phyloP scores from a whole-genome alignment of 2,329 filamentous ascomycete species.

The Ramichloridium luteum region DNA sequence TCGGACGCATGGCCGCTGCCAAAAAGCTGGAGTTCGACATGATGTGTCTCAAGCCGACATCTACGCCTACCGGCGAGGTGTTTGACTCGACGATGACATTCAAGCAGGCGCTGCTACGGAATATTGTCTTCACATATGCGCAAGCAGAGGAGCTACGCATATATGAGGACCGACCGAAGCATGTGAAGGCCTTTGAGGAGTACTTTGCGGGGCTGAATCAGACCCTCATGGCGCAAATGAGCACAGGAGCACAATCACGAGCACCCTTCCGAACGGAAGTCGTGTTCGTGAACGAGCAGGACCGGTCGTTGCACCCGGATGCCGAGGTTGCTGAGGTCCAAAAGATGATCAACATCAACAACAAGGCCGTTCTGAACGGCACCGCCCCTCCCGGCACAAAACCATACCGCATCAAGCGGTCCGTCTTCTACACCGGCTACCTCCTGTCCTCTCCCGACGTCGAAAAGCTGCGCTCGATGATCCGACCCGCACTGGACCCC shows the following conservation, averaged over 20 bases:
- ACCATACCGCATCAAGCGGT: slow-evolving; percentile 65
- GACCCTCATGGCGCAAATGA: slow-evolving; percentile 30
- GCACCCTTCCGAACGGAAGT: slow-evolving; percentile 65
- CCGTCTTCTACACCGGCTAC: slow-evolving; percentile 86
- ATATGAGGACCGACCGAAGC: slow-evolving; percentile 52
- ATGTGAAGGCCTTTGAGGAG: slow-evolving; percentile 69
- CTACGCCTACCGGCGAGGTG: slow-evolving; percentile 65
- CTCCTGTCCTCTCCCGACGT: slow-evolving; percentile 63
- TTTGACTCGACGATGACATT: slow-evolving; percentile 80
- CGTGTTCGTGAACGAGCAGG: slow-evolving; percentile 69
- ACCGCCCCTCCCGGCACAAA: slow-evolving; percentile 34
- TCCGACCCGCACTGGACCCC: slow-evolving; percentile 47
- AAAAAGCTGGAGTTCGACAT: slow-evolving; percentile 80
- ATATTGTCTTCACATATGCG: slow-evolving; percentile 75
- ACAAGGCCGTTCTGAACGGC: slow-evolving; percentile 42
- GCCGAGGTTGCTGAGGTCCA: slow-evolving; percentile 75
- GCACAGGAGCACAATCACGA: slow-evolving; percentile 28
- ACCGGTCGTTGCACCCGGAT: slow-evolving; percentile 62
- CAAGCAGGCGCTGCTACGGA: slow-evolving; percentile 74
- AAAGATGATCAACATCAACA: slow-evolving; percentile 80
- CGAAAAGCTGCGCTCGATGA: slow-evolving; percentile 58
- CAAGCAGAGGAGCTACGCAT: slow-evolving; percentile 66
- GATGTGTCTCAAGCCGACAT: slow-evolving; percentile 72
- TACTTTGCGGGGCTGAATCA: slow-evolving; percentile 73
- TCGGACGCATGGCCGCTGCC: slow-evolving; percentile 68